Evolutionary conservation across 108 stramenopile genomes (phyloP).

Genomic region (Parietichytrium sp.): DNA sequence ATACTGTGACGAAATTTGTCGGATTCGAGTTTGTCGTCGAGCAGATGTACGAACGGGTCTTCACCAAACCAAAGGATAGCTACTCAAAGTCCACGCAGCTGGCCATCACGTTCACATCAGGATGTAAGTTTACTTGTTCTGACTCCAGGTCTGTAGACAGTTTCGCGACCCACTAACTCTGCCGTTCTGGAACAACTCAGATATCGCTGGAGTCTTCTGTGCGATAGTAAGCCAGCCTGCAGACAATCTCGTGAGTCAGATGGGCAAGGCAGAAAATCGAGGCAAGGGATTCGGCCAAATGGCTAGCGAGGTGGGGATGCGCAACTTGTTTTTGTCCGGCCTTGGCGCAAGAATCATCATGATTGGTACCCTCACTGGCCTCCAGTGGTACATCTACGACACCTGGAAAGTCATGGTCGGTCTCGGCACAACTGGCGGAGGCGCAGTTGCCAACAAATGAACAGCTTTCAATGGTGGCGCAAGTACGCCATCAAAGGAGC

Average conservation of each 20-base stretch:
- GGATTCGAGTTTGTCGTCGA: constrained; percentile 59
- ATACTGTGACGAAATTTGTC: constrained; percentile 98
- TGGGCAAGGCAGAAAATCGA: constrained; percentile 92
- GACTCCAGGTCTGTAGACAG: too few relatives aligned
- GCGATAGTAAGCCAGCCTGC: constrained; percentile 98
- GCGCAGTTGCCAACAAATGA: too few relatives aligned
- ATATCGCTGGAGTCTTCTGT: constrained; percentile 88
- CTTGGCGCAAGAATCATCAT: constrained; percentile 93
- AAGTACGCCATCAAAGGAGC: too few relatives aligned
- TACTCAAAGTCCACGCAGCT: constrained; percentile 63
- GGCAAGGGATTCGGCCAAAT: constrained; percentile 76
- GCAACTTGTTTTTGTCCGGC: constrained; percentile 90
- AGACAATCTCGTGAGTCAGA: constrained; percentile 94
- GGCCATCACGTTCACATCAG: constrained; percentile 81
- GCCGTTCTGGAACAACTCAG: too few relatives aligned
- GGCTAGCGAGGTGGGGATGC: constrained; percentile 86
- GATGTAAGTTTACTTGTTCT: too few relatives aligned
- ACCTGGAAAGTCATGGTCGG: constrained; percentile 77
- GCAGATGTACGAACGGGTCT: constrained; percentile 47
- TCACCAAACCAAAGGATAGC: constrained; percentile 46
- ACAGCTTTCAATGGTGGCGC: too few relatives aligned
- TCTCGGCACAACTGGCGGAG: constrained; percentile 43
- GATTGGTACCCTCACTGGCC: constrained; percentile 97
- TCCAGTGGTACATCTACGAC: constrained; percentile 99
- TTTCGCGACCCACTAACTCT: too few relatives aligned